Conservation (phyloP, 257 asterid genomes). For the Ilex aquifolium region DNA sequence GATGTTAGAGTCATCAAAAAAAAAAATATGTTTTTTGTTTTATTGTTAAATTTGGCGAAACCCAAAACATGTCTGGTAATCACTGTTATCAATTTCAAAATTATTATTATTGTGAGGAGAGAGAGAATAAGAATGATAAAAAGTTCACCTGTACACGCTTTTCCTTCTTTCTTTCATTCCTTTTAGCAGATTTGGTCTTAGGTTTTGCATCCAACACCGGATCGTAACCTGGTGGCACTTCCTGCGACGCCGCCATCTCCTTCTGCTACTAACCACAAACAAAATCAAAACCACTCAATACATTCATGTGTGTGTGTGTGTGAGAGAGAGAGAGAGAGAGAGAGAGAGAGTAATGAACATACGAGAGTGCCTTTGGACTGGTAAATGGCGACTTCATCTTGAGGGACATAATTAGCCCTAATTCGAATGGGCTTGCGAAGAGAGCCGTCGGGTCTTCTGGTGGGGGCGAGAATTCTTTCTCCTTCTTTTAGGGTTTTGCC, state of each 20-base stretch:
- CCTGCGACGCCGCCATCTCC: conserved; percentile 58
- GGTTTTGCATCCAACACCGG: conserved; percentile 39
- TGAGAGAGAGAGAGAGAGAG: too few species aligned
- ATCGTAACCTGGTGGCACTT: conserved; percentile 81
- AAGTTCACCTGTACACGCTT: conserved; percentile 66
- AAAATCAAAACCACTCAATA: conserved; percentile 4
- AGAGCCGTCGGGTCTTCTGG: conserved; percentile 93
- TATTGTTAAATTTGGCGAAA: too few species aligned
- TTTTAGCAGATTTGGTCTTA: conserved; percentile 77
- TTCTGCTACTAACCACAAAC: conserved; percentile 48
- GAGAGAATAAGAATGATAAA: not conserved
- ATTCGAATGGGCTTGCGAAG: conserved; percentile 86
- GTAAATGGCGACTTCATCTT: conserved; percentile 85
- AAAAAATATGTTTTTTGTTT: too few species aligned
- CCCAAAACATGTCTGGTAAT: too few species aligned
- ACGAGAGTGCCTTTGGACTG: conserved; percentile 81
- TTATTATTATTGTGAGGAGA: not conserved
- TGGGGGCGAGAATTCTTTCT: conserved; percentile 72
- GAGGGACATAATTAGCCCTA: conserved; percentile 82
- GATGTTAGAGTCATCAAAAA: too few species aligned
- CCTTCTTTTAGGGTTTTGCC: conserved; percentile 78
- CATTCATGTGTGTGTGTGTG: not conserved
- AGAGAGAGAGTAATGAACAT: conserved; percentile 6
- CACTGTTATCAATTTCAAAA: too few species aligned
- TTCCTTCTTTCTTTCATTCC: conserved; percentile 88